phyloP scores from a whole-genome alignment of 2,329 filamentous ascomycete genomes.

The Annulohypoxylon truncatum region DNA sequence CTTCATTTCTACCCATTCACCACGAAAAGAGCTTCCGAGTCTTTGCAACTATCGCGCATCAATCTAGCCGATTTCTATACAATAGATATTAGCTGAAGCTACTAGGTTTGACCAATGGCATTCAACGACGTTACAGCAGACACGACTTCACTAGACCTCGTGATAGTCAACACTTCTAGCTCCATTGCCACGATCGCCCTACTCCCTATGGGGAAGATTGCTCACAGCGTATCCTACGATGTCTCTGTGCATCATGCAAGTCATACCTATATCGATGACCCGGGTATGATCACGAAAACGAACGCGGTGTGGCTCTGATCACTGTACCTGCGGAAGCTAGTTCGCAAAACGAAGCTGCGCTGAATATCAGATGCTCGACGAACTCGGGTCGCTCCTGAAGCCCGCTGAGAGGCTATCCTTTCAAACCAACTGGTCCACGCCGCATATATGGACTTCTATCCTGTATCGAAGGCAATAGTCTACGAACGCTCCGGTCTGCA shows the following conservation, averaged over 20 bases:
- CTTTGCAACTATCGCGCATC: not conserved
- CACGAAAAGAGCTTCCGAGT: slow-evolving; percentile 6
- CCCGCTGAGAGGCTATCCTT: not conserved
- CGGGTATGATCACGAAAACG: not conserved
- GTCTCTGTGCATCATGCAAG: not conserved
- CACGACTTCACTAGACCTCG: not conserved
- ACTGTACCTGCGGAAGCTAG: not conserved
- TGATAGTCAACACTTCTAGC: not conserved
- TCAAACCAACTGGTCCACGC: not conserved
- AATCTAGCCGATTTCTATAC: not conserved
- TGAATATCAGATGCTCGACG: not conserved
- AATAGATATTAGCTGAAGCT: slow-evolving; percentile 9
- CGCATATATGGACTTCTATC: not conserved
- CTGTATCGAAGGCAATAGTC: not conserved
- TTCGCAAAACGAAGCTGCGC: not conserved
- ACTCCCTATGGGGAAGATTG: not conserved
- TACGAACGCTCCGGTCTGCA: not conserved
- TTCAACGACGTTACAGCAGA: not conserved
- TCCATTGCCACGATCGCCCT: not conserved
- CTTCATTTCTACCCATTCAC: not conserved
- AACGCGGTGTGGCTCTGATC: not conserved
- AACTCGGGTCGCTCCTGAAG: not conserved
- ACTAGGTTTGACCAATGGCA: not conserved
- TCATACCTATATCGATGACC: not conserved
- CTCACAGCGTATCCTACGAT: not conserved